Conservation (phyloP, 192 early-diverging fungal genomes). For the Pilaira anomala region DNA sequence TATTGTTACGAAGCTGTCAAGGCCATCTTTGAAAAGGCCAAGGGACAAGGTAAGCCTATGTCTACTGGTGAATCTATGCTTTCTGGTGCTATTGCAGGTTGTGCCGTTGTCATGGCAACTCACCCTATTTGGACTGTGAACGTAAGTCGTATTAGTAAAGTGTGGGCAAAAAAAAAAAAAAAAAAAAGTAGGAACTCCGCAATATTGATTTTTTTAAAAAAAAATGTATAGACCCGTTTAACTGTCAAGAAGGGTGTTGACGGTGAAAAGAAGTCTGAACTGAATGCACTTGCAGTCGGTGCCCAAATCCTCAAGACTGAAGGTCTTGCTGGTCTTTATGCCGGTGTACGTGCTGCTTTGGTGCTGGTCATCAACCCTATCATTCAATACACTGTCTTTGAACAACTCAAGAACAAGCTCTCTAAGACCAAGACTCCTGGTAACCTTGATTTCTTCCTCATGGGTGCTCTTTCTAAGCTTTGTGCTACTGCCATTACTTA, state of each 20-base stretch:
- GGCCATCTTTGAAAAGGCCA: slow-evolving; percentile 70
- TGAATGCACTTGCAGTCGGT: slow-evolving; percentile 41
- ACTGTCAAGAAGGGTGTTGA: slow-evolving; percentile 72
- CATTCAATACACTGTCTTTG: slow-evolving; percentile 99
- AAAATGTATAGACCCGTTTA: slow-evolving; percentile 66
- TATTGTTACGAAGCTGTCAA: slow-evolving; percentile 91
- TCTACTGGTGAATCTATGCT: slow-evolving; percentile 88
- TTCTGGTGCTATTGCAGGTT: slow-evolving; percentile 86
- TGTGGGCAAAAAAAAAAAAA: neutral
- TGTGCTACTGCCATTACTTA: slow-evolving; percentile 94
- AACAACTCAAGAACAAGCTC: slow-evolving; percentile 78
- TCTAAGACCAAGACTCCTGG: slow-evolving; percentile 58
- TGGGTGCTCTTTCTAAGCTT: slow-evolving; percentile 95
- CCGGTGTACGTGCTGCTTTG: slow-evolving; percentile 90
- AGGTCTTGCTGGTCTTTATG: slow-evolving; percentile 84
- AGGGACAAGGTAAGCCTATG: slow-evolving; percentile 58
- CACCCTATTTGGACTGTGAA: slow-evolving; percentile 99
- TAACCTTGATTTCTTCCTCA: slow-evolving; percentile 89
- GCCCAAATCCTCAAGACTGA: slow-evolving; percentile 84
- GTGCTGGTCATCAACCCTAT: slow-evolving; percentile 99
- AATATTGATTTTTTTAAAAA: too few species aligned
- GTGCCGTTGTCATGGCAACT: slow-evolving; percentile 81
- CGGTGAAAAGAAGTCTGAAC: slow-evolving; percentile 44
- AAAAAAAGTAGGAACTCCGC: too few species aligned
- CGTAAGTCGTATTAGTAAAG: slow-evolving; percentile 40